A percentile compares a stretch with the other conserved stretches of the same genome.
Conservation (phyloP, 2,329 filamentous ascomycete species). For the Rutstroemia sp. region DNA sequence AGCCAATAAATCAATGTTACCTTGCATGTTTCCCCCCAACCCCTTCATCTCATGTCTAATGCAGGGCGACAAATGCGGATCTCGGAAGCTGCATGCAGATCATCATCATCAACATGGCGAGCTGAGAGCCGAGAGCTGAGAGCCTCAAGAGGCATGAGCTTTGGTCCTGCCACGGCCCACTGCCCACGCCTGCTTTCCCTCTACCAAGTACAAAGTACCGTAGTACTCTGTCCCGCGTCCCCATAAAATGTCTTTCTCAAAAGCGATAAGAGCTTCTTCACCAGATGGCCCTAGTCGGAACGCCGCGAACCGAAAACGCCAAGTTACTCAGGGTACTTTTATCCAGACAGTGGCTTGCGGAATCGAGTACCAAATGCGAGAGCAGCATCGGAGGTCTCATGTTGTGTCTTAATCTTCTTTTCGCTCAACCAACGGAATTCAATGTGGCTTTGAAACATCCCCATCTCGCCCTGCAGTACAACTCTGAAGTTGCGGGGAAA, state of each 20-base stretch:
- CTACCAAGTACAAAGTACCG: background rate
- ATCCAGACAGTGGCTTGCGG: conserved; percentile 1
- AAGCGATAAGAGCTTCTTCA: background rate
- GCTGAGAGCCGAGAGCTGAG: background rate
- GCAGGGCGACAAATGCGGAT: background rate
- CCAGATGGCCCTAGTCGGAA: background rate
- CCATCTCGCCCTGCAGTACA: background rate
- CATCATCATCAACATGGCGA: background rate
- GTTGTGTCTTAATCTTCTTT: background rate
- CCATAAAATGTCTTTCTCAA: background rate
- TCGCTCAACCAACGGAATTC: background rate
- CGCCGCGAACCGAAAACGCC: background rate
- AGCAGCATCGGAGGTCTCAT: background rate
- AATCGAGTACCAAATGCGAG: background rate
- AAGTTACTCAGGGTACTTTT: background rate
- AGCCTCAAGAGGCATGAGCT: background rate
- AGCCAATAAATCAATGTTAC: no score
- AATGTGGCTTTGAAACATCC: background rate
- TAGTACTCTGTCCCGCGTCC: background rate
- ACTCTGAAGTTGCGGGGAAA: background rate
- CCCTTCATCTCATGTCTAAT: background rate
- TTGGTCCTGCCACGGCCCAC: no score
- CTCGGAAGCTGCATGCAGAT: background rate
- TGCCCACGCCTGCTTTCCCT: background rate
- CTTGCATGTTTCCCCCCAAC: no score